Evolutionary conservation across 2,329 filamentous ascomycete genomes (phyloP).

Genomic region (Phoma sp.): DNA sequence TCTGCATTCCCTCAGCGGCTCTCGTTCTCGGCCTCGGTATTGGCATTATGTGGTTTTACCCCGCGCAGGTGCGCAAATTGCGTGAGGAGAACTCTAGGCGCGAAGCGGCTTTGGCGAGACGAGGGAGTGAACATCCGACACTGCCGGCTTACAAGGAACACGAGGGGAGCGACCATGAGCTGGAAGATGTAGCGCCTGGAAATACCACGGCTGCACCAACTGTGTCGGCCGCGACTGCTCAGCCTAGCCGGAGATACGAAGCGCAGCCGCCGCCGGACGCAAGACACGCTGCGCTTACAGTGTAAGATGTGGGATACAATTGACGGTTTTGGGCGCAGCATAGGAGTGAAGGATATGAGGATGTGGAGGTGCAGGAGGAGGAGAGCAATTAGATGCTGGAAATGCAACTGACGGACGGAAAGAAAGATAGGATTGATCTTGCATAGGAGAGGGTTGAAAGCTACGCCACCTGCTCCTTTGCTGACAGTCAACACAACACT

Average conservation of each 20-base stretch:
- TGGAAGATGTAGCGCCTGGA: neutral
- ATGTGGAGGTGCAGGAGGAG: no score
- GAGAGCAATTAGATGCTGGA: no score
- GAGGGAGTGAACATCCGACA: neutral
- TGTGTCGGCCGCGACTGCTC: neutral
- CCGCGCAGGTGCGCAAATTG: conserved; percentile 13
- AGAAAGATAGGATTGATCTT: no score
- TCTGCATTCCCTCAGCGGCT: conserved; percentile 13
- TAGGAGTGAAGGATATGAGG: no score
- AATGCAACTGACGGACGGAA: no score
- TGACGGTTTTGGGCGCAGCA: no score
- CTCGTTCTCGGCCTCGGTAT: conserved; percentile 13
- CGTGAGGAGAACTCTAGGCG: conserved; percentile 5
- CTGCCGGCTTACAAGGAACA: conserved; percentile 1
- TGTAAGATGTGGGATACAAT: neutral
- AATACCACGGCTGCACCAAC: neutral
- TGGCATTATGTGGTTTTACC: conserved; percentile 14
- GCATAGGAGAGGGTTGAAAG: no score
- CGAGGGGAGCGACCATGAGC: neutral
- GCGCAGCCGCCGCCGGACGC: neutral
- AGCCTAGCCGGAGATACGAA: neutral
- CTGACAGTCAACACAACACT: no score
- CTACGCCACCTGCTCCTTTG: no score
- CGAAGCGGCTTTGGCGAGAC: neutral
- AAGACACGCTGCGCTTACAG: neutral